Base-by-base conservation (phyloP, 768 basidiomycete genomes). In the Nevesoporus exiguus region DNA sequence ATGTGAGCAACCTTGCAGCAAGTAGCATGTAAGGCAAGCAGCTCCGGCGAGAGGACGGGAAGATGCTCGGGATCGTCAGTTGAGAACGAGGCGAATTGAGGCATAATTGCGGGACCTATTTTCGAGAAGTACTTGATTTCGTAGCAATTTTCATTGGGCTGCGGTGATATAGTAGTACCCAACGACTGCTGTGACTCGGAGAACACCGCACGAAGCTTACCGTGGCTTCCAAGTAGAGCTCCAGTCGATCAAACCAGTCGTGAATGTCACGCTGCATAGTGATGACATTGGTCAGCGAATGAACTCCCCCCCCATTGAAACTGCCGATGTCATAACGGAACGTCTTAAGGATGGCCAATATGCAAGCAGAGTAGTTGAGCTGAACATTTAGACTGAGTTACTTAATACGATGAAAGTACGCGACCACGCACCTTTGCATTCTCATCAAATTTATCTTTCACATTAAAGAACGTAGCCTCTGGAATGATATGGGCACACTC, bases 1-100 rank as follows among this genome's bases (percentile, higher is more conserved):
- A 68, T 39, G 40, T 66, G 58, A n/a, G 63, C 61, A 27, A 67
- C 65, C 49, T 66, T 60, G 34, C 49, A 57, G 49, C 63, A 66
- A 39, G 58, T 55, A 8, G 65, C 60, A 46, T 67, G 63, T 25
- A 65, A n/a, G 17, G 49, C 56, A 24, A 67, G 55, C 24, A 58
- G 47, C 24, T 58, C 39, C 0, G 40, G 39, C 1, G 40, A 29
- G 30, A 65, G 60, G n/a, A 61, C 48, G 2, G 61, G 61, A 51
- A 63, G 49, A 34, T 52, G 2, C 15, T 39, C 24, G 7, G 49
- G 48, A 47, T 58, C 45, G 0, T 40, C 8, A 5, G 56, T 44
- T 1, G 58, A 41, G 27, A 64, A 56, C 14, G 40, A 24, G 3
- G 51, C 51, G 3, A 55, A 51, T 39, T 43, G 21, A 9, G 19